Evolutionary conservation across 2,329 filamentous ascomycete species (phyloP).

Genomic region (Aspergillus fumigatiaffinis): DNA sequence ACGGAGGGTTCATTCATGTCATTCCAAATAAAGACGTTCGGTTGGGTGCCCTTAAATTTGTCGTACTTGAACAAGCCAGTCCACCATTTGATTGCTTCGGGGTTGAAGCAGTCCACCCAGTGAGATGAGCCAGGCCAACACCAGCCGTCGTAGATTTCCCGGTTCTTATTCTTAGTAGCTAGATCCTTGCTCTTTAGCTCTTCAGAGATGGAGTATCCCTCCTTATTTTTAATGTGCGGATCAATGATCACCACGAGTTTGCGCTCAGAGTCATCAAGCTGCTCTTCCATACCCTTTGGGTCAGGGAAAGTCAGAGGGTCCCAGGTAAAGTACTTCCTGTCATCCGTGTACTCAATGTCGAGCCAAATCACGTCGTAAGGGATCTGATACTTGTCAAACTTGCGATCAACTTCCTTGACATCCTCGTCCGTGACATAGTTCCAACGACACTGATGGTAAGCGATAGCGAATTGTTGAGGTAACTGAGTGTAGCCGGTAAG

Average conservation of each 20-base stretch:
- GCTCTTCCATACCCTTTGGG: slow-evolving; percentile 80
- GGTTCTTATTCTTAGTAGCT: slow-evolving; percentile 85
- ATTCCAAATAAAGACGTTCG: slow-evolving; percentile 95
- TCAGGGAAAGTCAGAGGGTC: slow-evolving; percentile 84
- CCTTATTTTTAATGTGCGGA: slow-evolving; percentile 93
- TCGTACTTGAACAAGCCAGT: slow-evolving; percentile 81
- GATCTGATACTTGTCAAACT: slow-evolving; percentile 92
- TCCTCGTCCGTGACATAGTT: slow-evolving; percentile 98
- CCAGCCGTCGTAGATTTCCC: slow-evolving; percentile 88
- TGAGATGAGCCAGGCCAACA: slow-evolving; percentile 97
- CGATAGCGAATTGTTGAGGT: slow-evolving; percentile 87
- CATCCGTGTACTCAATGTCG: slow-evolving; percentile 95
- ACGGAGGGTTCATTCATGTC: slow-evolving; percentile 99
- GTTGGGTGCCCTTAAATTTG: slow-evolving; percentile 76
- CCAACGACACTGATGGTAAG: slow-evolving; percentile 97
- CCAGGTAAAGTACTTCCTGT: slow-evolving; percentile 98
- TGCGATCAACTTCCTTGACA: slow-evolving; percentile 91
- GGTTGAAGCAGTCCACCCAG: slow-evolving; percentile 96
- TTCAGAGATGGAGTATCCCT: slow-evolving; percentile 69
- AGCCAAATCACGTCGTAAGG: slow-evolving; percentile 99
- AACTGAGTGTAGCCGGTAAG: slow-evolving; percentile 88
- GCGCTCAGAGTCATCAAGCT: slow-evolving; percentile 77
- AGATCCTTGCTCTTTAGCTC: slow-evolving; percentile 81
- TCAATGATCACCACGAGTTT: slow-evolving; percentile 95
- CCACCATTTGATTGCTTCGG: slow-evolving; percentile 91